Base-by-base conservation (phyloP, 2,329 filamentous ascomycete species). In the Ceratocystiopsis sp. region DNA sequence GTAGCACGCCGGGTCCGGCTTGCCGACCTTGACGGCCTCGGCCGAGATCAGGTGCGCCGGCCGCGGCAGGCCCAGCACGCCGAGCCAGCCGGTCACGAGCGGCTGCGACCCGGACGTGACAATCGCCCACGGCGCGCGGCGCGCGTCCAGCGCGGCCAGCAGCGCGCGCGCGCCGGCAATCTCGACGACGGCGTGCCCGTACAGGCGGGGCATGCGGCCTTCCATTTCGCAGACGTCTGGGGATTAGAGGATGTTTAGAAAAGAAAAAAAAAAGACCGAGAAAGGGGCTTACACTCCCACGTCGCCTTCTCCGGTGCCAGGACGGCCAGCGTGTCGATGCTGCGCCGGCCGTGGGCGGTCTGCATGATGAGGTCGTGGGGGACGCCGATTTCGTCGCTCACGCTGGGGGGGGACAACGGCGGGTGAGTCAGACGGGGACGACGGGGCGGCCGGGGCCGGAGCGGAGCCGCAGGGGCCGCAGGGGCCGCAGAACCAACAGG, bases 291-390 rank as follows among this genome's bases (percentile, higher is more conserved):
- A 93, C 85, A 94, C 50, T 94, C 85, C 85, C 83, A 89, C 53
- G 80, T 95, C 37, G 91, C 91, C 57, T 85, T 84, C 52, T 83
- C 78, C 15, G 85, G 82, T 48, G 84, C 79, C 46, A 94, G 73
- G 25, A 87, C 66, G 57, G 74, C 74, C 46, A 98, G 69, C 3
- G 82, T 77, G 54, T 98, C 91, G 54, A 96, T 94, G 51, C 78
- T 85, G 46, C 91, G 70, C 46, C 89, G 76, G 48, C 91, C 91
- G 61, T 98, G 91, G 6, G 86, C 94, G 11, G 85, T 93, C 54
- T 84, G 73, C 21, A 96, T 71, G 53, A 98, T 96, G 38, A 80
- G 73, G 40, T 79, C 69, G n/a, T 84, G 83, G 50, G 84, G 75
- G 18, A 95, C 79, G 19, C 84, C 84, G 54, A 96, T 80, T 57